Evolutionary conservation across 306 rosid species (phyloP), one percentile per base, ranked within the genome.

Genomic region (Quercus bicolor): DNA sequence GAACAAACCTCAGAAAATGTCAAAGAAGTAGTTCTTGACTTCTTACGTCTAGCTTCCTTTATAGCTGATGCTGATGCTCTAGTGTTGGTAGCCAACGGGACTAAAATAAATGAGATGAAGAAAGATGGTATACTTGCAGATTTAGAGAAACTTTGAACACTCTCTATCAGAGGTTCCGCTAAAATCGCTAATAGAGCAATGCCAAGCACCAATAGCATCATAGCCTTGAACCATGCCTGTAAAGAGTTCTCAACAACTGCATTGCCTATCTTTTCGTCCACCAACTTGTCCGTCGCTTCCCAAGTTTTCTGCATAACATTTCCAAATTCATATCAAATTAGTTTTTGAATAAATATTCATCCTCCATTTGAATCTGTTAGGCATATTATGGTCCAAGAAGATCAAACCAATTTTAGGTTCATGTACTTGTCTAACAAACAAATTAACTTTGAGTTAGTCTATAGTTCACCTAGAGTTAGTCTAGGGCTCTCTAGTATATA

Each of bases 11-110:
- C 95, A 45, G 87, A 88, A 48, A 88, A 80, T 48, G 92, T 88
- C 12, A 88, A 83, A 76, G 87, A 84, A 40, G 92, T 86, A 54
- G 88, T 90, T 56, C 81, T 78, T 40, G 82, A 84, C 65, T 84
- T 86, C 78, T 87, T 84, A 20, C 73, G 88, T 55, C 87, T 80
- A 69, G 89, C 89, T 77, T 84, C 85, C 40, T 75, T 80, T 48
- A 90, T 86, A n/a, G 95, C 91, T 61, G 92, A 80, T 23, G 82
- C 65, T 57, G 95, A 89, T 78, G 82, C 92, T 78, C 92, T 86
- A 34, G 88, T 83, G 84, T 85, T 90, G 73, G 91, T 88, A 64
- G 95, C 95, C 56, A 90, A 34, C 2, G 92, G 95, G 68, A 90
- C 88, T 43, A 85, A 31, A 65, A 90, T 86, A 57, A 90, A 90